Conservation (phyloP, 768 basidiomycete species). For the Pulveroboletus sp. region DNA sequence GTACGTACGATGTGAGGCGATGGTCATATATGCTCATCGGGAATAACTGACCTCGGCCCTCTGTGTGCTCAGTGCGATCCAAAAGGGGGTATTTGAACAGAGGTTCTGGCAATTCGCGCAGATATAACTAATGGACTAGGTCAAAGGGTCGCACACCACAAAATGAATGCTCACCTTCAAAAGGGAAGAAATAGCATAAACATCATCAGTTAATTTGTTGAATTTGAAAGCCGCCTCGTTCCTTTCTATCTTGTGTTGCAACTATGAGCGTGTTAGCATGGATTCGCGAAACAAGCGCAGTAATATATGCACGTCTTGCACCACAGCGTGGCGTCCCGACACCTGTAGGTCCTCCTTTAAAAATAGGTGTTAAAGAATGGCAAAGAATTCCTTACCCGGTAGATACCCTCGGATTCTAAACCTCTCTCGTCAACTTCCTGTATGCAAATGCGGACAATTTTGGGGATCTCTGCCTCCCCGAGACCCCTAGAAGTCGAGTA, state of each 20-base stretch:
- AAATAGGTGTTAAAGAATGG: neutral
- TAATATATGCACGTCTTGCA: constrained; percentile 70
- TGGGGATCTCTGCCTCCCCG: constrained; percentile 72
- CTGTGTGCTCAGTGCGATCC: constrained; percentile 80
- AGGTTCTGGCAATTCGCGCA: constrained; percentile 87
- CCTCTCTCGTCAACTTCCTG: constrained; percentile 81
- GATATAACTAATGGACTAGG: constrained; percentile 52
- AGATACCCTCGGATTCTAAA: constrained; percentile 76
- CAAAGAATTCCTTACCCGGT: constrained; percentile 49
- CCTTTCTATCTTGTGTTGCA: constrained; percentile 84
- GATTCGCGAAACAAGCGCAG: neutral
- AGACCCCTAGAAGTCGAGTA: constrained; percentile 82
- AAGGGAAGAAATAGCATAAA: constrained; percentile 80
- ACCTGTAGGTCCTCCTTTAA: constrained; percentile 44
- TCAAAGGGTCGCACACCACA: constrained; percentile 1
- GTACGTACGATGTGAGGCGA: constrained; percentile 3
- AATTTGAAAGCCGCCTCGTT: constrained; percentile 78
- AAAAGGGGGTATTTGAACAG: constrained; percentile 78
- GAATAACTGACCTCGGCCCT: constrained; percentile 58
- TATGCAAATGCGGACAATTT: constrained; percentile 78
- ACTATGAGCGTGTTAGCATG: constrained; percentile 37
- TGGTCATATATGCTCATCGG: neutral
- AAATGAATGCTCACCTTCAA: constrained; percentile 57
- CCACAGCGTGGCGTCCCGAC: constrained; percentile 80
- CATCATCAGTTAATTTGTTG: constrained; percentile 67